Conservation (phyloP, 1,139 yeast genomes). For the Barnettozyma hawaiiensis region DNA sequence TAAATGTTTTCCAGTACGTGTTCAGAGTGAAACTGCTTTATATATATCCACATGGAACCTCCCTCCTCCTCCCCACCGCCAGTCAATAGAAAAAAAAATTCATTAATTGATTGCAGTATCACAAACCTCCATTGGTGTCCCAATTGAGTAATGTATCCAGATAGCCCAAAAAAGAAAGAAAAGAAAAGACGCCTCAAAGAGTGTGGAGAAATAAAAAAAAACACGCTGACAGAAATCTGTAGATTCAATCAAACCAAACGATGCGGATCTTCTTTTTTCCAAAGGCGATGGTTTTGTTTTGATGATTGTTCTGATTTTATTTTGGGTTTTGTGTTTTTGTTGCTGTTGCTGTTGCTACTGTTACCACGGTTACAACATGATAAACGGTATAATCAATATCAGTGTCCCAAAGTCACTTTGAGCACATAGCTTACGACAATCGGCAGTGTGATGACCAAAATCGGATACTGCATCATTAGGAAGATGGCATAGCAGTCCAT, state of each 20-base stretch:
- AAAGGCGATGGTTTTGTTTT: background rate
- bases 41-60: background rate
- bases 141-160: conserved; percentile 4
- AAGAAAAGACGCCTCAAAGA: too few species aligned
- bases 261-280: too few species aligned
- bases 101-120: background rate
- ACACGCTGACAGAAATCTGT: too few species aligned
- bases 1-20: background rate
- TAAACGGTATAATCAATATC: too few species aligned
- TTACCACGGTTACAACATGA: too few species aligned
- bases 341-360: background rate
- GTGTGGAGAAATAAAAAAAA: too few species aligned
- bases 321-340: background rate
- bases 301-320: background rate
- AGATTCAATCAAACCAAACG: too few species aligned
- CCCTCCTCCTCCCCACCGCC: too few species aligned
- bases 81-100: too few species aligned
- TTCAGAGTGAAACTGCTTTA: background rate
- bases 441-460: conserved; percentile 56
- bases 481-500: conserved; percentile 70
- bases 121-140: conserved; percentile 6
- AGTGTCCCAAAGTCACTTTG: conserved; percentile 29
- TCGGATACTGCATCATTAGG: conserved; percentile 55
- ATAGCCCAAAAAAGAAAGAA: too few species aligned
- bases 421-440: conserved; percentile 57